phyloP scores from a whole-genome alignment of 2,329 filamentous ascomycete species.

The Pyricularia sp. region DNA sequence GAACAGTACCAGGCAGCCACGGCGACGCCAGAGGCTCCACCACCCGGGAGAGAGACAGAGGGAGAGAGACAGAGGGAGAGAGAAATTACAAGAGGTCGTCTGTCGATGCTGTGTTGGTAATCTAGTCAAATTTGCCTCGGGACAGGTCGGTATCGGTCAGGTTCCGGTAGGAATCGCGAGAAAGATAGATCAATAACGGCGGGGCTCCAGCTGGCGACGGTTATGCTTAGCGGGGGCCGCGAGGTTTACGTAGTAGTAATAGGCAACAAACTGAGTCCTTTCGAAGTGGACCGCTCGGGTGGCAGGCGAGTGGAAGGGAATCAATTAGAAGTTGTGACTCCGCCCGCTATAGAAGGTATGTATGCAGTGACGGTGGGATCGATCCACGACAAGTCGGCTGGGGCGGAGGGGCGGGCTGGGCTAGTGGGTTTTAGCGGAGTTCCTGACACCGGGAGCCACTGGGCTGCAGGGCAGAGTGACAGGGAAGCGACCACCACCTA shows the following conservation, averaged over 20 bases:
- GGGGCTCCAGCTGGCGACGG: not conserved
- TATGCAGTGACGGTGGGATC: not conserved
- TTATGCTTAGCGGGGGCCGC: not conserved
- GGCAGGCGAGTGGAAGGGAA: conserved; percentile 1
- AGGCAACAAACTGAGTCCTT: not conserved
- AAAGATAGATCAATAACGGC: not conserved
- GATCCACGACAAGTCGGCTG: not conserved
- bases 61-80: too few relatives aligned
- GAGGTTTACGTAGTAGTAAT: not conserved
- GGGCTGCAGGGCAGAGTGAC: conserved; percentile 3
- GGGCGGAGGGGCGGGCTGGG: not conserved
- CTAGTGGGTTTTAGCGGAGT: not conserved
- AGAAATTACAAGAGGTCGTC: not conserved
- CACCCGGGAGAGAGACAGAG: not conserved
- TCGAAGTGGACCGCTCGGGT: not conserved
- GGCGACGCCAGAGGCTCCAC: not conserved
- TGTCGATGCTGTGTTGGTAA: not conserved
- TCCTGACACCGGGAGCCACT: not conserved
- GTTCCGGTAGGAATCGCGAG: not conserved
- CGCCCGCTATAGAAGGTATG: not conserved
- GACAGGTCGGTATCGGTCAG: not conserved
- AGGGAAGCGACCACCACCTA: not conserved
- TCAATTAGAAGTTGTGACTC: not conserved
- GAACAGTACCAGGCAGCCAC: not conserved
- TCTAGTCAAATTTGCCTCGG: not conserved